Evolutionary conservation across 768 basidiomycete species (phyloP), one percentile per base, ranked within the genome.

Genomic region (Rhodotorula graminis): DNA sequence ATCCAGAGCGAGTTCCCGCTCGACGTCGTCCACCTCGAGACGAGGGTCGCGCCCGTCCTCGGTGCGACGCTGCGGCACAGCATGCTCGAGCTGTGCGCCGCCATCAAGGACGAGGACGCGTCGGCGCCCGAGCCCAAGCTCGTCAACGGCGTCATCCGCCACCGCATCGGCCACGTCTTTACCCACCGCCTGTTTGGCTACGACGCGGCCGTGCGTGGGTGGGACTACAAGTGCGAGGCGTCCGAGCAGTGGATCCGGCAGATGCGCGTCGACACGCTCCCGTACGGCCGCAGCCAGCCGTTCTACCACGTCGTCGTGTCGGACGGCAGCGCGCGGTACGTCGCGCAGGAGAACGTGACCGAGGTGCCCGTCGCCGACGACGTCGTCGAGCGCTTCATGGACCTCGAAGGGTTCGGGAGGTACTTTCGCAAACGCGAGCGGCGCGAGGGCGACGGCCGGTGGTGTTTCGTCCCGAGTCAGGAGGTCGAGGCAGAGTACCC

Each of bases 281-380:
- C 70, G 23, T 53, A 49, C 42, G 73, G 73, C 3, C 52, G 73
- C 1, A 9, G 62, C 12, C 73, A 75, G 61, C 73, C 73, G 6
- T 75, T 75, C 61, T 75, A 75, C 56, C 73, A 75, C 59, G 70
- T 75, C 53, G 61, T 74, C 58, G 69, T 69, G 46, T 29, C 40
- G 3, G 69, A 75, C 46, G 73, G 73, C 10, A 65, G 63, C 0
- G 18, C 47, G 15, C 66, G 69, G 46, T 75, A 75, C 64, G 73
- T 75, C 67, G 73, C 73, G 5, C 44, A 59, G 23, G 73, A 75
- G 37, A 75, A 75, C 67, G 59, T 75, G 42, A 71, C 69, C 33
- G 19, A 9, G 8, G 19, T 40, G 3, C 49, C 52, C 0, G 49
- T 69, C 40, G 19, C 23, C 33, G 57, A 63, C 21, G 23, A 29